Conservation (phyloP, 2,329 filamentous ascomycete species). For the Penicillium digitatum region DNA sequence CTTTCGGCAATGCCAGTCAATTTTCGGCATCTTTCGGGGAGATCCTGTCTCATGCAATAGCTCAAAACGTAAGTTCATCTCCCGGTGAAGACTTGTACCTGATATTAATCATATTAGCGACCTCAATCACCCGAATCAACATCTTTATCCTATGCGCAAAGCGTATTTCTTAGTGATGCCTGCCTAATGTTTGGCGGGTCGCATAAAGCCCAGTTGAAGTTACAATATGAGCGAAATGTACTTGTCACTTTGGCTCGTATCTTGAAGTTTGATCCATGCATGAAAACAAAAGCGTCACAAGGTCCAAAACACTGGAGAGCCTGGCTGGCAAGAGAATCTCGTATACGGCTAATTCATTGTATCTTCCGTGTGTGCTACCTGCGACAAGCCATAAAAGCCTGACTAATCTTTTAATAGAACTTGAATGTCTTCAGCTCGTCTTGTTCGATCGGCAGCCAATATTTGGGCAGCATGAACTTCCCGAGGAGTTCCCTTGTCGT, state of each 20-base stretch:
- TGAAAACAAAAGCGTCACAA: not conserved
- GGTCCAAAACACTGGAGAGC: not conserved
- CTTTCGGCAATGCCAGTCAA: not conserved
- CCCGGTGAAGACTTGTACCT: not conserved
- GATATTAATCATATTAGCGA: not conserved
- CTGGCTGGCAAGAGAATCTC: slow-evolving; percentile 2
- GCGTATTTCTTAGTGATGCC: not conserved
- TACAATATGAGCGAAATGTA: slow-evolving; percentile 2
- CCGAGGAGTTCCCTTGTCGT: not conserved
- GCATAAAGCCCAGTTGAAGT: not conserved
- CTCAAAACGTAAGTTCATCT: not conserved
- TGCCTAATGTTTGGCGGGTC: not conserved
- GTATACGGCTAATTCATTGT: not conserved
- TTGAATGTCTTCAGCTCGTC: slow-evolving; percentile 1
- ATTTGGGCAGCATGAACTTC: not conserved
- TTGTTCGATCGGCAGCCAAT: slow-evolving; percentile 1
- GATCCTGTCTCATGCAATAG: not conserved
- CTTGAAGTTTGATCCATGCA: not conserved
- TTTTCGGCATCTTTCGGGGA: not conserved
- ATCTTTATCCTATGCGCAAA: not conserved
- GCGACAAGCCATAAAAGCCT: not conserved
- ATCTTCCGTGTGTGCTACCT: not conserved
- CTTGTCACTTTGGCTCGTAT: not conserved
- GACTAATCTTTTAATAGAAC: not conserved
- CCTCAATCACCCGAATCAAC: slow-evolving; percentile 1